Evolutionary conservation across 2,329 filamentous ascomycete species (phyloP).

Genomic region (Eurotiales sp.): DNA sequence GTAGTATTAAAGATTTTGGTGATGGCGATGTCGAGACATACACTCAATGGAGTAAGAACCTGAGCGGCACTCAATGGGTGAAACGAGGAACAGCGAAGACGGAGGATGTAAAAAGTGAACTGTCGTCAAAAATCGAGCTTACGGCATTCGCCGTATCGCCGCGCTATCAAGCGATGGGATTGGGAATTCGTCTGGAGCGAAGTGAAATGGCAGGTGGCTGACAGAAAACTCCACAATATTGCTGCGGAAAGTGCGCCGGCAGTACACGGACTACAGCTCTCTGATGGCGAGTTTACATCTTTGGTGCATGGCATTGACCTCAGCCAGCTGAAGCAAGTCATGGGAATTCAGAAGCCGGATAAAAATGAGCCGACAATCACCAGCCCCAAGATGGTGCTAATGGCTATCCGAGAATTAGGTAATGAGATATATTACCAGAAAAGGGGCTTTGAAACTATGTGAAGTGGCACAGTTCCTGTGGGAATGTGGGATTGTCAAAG

Average conservation of each 20-base stretch:
- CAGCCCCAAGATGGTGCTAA: neutral
- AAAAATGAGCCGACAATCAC: neutral
- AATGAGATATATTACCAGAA: neutral
- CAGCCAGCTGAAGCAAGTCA: neutral
- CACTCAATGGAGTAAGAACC: neutral
- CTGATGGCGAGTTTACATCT: neutral
- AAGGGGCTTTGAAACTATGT: neutral
- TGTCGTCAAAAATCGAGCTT: neutral
- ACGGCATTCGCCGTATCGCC: neutral
- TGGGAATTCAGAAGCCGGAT: too few species aligned
- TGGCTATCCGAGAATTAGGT: neutral
- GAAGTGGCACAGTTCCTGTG: neutral
- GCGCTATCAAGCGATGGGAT: neutral
- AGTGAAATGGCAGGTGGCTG: neutral
- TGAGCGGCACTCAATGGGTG: neutral
- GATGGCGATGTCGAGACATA: neutral
- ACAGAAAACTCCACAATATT: neutral
- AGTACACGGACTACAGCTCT: neutral
- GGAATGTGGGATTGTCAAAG: neutral
- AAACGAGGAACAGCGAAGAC: neutral
- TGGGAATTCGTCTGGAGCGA: neutral
- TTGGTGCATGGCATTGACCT: neutral
- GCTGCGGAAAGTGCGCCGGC: neutral
- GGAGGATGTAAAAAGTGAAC: neutral
- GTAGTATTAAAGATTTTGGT: neutral